Conservation (phyloP, 1,284 basidiomycete genomes). For the Pseudozyma pruni region DNA sequence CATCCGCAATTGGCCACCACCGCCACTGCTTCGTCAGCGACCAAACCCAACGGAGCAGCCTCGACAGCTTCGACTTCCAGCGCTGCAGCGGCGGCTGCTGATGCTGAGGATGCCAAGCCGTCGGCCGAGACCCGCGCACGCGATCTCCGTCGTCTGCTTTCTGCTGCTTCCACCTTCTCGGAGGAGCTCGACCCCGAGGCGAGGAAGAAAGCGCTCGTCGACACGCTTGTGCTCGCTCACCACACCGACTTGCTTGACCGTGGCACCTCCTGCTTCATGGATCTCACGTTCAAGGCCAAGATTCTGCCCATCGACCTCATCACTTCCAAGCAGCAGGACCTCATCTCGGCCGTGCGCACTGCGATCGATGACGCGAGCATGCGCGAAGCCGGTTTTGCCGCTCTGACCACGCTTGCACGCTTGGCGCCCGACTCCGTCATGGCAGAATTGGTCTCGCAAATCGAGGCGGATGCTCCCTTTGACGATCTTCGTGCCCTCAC, state of each 20-base stretch:
- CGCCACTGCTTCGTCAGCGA: constrained; percentile 10
- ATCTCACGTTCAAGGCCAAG: constrained; percentile 58
- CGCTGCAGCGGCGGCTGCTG: constrained; percentile 19
- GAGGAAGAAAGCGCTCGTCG: constrained; percentile 50
- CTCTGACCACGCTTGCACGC: constrained; percentile 56
- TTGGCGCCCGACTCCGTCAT: constrained; percentile 58
- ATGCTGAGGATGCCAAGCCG: constrained; percentile 38
- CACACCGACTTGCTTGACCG: constrained; percentile 50
- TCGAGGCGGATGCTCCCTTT: constrained; percentile 45
- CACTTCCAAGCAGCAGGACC: constrained; percentile 41
- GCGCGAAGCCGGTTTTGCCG: constrained; percentile 52
- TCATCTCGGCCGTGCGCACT: constrained; percentile 40
- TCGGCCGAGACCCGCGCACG: constrained; percentile 44
- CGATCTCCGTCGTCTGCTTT: constrained; percentile 45
- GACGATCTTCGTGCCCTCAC: constrained; percentile 48
- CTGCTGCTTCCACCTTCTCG: constrained; percentile 46
- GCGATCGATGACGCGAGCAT: constrained; percentile 42
- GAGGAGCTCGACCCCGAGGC: constrained; percentile 26
- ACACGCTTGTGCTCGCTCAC: constrained; percentile 63
- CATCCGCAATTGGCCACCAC: constrained; percentile 3
- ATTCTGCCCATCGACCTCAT: constrained; percentile 57
- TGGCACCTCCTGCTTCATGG: constrained; percentile 56
- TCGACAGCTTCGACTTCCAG: constrained; percentile 9
- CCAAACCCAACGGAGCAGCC: constrained; percentile 27
- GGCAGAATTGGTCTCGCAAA: constrained; percentile 47